Evolutionary conservation across 2,329 filamentous ascomycete genomes (phyloP).

Genomic region (Didymellaceae sp.): DNA sequence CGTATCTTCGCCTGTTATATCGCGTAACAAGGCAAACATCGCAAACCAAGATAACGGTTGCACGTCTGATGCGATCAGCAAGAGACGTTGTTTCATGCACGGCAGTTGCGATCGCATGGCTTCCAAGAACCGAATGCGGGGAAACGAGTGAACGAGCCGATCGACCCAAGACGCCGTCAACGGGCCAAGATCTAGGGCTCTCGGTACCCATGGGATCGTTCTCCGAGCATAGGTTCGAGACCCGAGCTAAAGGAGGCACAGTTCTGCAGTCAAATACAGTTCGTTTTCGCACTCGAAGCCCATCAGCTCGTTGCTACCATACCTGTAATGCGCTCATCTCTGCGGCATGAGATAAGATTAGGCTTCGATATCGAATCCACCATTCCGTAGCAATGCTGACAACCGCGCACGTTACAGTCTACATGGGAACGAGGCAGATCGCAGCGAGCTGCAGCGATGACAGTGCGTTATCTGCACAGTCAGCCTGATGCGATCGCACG

Average conservation of each 20-base stretch:
- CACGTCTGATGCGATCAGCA: background rate
- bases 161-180: background rate
- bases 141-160: conserved; percentile 1
- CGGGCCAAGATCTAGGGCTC: conserved; percentile 2
- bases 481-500: background rate
- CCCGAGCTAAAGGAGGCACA: background rate
- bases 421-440: too few species aligned
- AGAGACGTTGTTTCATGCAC: background rate
- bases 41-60: background rate
- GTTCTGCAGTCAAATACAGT: background rate
- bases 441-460: background rate
- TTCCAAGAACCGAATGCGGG: conserved; percentile 6
- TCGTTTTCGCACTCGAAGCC: too few species aligned
- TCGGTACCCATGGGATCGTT: background rate
- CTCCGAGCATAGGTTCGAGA: background rate
- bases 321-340: too few species aligned
- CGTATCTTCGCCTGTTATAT: background rate
- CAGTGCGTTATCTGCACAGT: background rate
- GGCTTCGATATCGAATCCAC: too few species aligned
- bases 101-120: background rate
- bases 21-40: background rate
- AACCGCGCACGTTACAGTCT: too few species aligned
- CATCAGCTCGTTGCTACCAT: too few species aligned
- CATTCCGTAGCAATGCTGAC: too few species aligned
- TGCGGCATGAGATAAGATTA: too few species aligned